Percentiles rank a stretch among this genome's conserved stretches.
These are phyloP conservation scores for Primulina huaijiensis DNA, from an alignment of 257 asterid species.

Conservation along the genomic window DNA sequence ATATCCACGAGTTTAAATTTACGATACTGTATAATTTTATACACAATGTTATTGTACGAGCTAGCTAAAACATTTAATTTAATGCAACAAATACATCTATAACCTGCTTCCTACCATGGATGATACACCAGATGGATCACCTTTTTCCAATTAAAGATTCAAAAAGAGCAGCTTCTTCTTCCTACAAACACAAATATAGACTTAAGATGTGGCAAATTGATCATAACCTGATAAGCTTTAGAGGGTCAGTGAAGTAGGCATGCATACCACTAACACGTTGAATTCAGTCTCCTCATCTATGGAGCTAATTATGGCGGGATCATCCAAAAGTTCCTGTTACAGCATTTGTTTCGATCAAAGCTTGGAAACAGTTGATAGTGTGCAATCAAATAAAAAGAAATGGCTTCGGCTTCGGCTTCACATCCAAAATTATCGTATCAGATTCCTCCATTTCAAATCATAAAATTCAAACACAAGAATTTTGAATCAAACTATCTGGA, in stretches of 20 bases:
- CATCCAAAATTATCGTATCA: background rate
- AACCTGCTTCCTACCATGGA: background rate
- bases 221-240: background rate
- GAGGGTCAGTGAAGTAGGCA: background rate
- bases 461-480: background rate
- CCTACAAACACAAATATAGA: background rate
- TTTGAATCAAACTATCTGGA: background rate
- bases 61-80: background rate
- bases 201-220: background rate
- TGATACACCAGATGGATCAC: background rate
- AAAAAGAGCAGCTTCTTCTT: background rate
- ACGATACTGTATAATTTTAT: too few relatives aligned
- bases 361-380: background rate
- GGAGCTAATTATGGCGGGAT: conserved; percentile 68
- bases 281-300: conserved; percentile 98
- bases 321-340: conserved; percentile 88
- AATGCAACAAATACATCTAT: background rate
- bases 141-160: background rate
- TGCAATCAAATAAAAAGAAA: background rate
- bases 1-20: too few relatives aligned
- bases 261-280: conserved; percentile 74
- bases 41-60: background rate
- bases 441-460: background rate
- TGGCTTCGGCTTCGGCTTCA: background rate
- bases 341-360: background rate